Evolutionary conservation across 768 basidiomycete genomes (phyloP), one percentile per base, ranked within the genome.

Genomic region (Lactarius vividus): DNA sequence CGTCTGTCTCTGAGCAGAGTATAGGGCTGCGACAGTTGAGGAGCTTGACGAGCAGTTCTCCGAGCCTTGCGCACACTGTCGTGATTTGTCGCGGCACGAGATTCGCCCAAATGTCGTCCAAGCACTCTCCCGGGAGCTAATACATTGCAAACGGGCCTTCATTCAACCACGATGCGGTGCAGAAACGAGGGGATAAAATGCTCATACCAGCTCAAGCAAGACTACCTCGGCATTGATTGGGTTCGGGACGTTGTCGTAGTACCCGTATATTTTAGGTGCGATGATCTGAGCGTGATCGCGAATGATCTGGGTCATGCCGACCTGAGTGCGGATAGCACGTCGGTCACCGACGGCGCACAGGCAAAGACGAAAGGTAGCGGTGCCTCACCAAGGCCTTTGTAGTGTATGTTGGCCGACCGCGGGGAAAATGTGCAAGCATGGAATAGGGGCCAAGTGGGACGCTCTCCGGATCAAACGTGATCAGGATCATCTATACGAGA

Each of bases 381-480:
- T 57, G 59, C 4, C 74, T 59, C 65, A 75, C 75, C 63, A 75
- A 62, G 18, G 75, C 70, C 62, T 76, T 76, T 26, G 75, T 75
- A 23, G 71, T 72, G 54, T 75, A 69, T 16, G 58, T 65, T 15
- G 64, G 65, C n/a, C 75, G 71, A n/a, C 75, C 74, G 20, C 53
- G 62, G 26, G 75, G 75, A 57, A 75, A 75, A 59, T 75, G 71
- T 3, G 75, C 74, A 31, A 76, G 59, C 74, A 75, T 76, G 18
- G 44, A 62, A 57, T 71, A 65, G 23, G 75, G 75, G 9, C 75
- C 75, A 56, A 75, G 65, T 4, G 75, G 75, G 31, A 76, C 59
- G 33, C 71, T 69, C 33, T 62, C 57, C 13, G 69, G 74, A 46
- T 73, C 74, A 49, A 75, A 74, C 5, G 72, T 71, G 44, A 75